phyloP scores from a whole-genome alignment of 768 basidiomycete genomes.

The Cubamyces sp. region DNA sequence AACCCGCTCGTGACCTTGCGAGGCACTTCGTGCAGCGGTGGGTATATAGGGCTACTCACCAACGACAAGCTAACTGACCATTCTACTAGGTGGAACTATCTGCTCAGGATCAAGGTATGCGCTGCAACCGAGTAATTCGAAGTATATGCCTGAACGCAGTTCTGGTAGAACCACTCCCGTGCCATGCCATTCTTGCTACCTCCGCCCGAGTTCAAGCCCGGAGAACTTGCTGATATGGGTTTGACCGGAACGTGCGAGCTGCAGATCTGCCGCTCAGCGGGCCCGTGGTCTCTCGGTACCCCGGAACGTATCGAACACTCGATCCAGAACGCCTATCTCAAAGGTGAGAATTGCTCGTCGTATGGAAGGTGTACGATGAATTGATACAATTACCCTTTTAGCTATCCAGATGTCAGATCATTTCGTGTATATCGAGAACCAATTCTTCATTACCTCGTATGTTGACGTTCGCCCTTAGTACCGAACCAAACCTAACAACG shows the following conservation, averaged over 20 bases:
- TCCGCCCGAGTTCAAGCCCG: slow-evolving; percentile 86
- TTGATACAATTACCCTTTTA: slow-evolving; percentile 32
- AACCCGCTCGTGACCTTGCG: slow-evolving; percentile 92
- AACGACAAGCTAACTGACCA: not conserved
- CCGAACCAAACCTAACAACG: not conserved
- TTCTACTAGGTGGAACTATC: slow-evolving; percentile 81
- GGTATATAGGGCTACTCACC: slow-evolving; percentile 14
- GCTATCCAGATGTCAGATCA: slow-evolving; percentile 94
- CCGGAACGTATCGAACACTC: slow-evolving; percentile 84
- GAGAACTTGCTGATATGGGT: slow-evolving; percentile 76
- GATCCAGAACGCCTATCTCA: slow-evolving; percentile 92
- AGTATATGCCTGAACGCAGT: not conserved
- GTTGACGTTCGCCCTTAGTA: slow-evolving; percentile 31
- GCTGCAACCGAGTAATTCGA: not conserved
- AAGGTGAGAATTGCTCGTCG: slow-evolving; percentile 54
- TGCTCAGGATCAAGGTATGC: slow-evolving; percentile 86
- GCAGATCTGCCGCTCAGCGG: slow-evolving; percentile 94
- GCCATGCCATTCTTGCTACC: slow-evolving; percentile 93
- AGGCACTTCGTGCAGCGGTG: slow-evolving; percentile 94
- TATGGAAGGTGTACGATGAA: not conserved
- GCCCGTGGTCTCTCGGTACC: slow-evolving; percentile 97
- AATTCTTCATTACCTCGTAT: slow-evolving; percentile 90
- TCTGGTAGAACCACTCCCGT: slow-evolving; percentile 80
- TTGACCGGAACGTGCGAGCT: slow-evolving; percentile 96
- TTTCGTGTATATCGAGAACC: slow-evolving; percentile 98